These are phyloP conservation scores for Austroboletus eburneus DNA, from an alignment of 768 basidiomycete species.

Conservation along the genomic window DNA sequence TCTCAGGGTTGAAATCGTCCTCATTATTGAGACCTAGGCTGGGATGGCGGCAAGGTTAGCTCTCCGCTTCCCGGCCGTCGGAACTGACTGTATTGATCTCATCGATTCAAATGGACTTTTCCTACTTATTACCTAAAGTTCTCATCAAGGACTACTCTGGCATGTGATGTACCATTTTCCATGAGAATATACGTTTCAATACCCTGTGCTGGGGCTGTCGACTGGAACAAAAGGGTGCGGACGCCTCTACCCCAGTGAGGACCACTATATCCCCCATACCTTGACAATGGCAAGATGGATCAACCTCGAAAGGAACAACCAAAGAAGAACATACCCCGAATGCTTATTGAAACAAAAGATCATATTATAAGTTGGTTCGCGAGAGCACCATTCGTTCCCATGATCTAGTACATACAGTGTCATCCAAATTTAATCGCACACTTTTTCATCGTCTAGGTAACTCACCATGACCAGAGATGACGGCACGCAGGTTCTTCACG, in stretches of 20 bases:
- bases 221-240: conserved; percentile 56
- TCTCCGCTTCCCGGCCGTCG: too few relatives aligned
- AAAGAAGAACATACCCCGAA: conserved; percentile 47
- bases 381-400: conserved; percentile 76
- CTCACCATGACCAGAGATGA: conserved; percentile 69
- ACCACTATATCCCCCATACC: conserved; percentile 59
- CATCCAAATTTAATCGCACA: too few relatives aligned
- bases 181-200: conserved; percentile 64
- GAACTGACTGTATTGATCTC: too few relatives aligned
- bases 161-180: conserved; percentile 55
- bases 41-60: too few relatives aligned
- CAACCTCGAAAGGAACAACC: background rate
- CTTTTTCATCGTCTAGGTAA: background rate
- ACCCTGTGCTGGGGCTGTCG: conserved; percentile 40
- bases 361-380: conserved; percentile 55
- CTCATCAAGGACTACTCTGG: conserved; percentile 47
- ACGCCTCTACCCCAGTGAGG: conserved; percentile 62
- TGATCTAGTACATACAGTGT: too few relatives aligned
- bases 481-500: conserved; percentile 61
- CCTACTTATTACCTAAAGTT: conserved; percentile 26
- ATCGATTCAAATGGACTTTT: background rate
- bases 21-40: too few relatives aligned
- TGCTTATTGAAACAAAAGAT: conserved; percentile 78
- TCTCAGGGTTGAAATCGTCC: too few relatives aligned
- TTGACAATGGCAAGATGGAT: conserved; percentile 18